A percentile compares a stretch with the other conserved stretches of the same genome.
Conservation (phyloP, 176 grass and related monocot genomes). For the Phoenix dactylifera region DNA sequence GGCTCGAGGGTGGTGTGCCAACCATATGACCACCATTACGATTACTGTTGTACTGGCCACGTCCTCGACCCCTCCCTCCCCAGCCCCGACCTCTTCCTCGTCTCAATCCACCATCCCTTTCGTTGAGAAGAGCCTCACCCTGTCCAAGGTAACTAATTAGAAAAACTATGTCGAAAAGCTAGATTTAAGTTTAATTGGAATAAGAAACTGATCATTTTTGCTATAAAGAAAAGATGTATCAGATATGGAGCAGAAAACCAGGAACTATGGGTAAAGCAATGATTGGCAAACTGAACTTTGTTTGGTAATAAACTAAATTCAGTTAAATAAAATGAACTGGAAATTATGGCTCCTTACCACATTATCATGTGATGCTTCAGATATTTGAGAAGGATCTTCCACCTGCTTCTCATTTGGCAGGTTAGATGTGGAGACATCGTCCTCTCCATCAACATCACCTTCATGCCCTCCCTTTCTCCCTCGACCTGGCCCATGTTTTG, state of each 20-base stretch:
- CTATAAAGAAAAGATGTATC: background rate
- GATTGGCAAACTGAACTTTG: background rate
- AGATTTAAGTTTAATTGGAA: background rate
- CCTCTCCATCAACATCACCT: conserved; percentile 54
- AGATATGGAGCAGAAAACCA: background rate
- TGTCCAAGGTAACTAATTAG: conserved; percentile 23
- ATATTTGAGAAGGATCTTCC: conserved; percentile 41
- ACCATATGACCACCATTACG: conserved; percentile 26
- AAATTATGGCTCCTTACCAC: conserved; percentile 28
- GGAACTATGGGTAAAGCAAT: background rate
- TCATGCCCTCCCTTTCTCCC: conserved; percentile 53
- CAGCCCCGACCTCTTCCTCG: conserved; percentile 47
- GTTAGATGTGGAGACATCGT: conserved; percentile 76
- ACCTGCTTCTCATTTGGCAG: conserved; percentile 56
- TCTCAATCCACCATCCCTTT: conserved; percentile 34
- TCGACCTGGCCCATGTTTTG: conserved; percentile 53
- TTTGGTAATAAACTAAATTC: too few species aligned
- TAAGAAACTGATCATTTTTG: background rate
- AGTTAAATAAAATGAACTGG: too few species aligned
- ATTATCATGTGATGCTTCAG: conserved; percentile 48
- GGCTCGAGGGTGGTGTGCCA: conserved; percentile 36
- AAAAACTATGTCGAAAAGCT: background rate
- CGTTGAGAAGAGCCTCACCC: conserved; percentile 40
- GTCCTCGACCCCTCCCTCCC: conserved; percentile 47
- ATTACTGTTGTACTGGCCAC: conserved; percentile 46